Evolutionary conservation across 441 rosid genomes (phyloP).

Genomic region (Francoa sonchifolia): DNA sequence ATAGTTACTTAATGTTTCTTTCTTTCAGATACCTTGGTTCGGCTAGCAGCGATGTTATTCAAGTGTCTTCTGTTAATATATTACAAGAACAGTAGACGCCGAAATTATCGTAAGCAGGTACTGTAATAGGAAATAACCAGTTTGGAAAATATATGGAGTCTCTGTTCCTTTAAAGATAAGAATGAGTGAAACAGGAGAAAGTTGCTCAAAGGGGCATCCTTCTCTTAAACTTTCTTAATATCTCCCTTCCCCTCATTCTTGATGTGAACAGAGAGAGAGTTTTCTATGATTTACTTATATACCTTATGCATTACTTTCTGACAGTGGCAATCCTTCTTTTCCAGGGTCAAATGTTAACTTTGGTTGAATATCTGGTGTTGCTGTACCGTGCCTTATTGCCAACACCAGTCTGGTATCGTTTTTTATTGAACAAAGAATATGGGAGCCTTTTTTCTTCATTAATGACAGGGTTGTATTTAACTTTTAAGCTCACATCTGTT

Average conservation of each 20-base stretch:
- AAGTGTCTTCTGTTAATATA: constrained; percentile 45
- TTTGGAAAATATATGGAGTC: not conserved
- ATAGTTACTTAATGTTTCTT: constrained; percentile 12
- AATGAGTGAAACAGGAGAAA: not conserved
- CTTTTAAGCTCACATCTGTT: constrained; percentile 53
- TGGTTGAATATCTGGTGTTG: constrained; percentile 43
- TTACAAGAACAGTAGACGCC: constrained; percentile 49
- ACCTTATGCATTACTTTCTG: constrained; percentile 2
- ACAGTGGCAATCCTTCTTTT: constrained; percentile 9
- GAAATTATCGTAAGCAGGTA: constrained; percentile 49
- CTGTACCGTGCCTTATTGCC: constrained; percentile 52
- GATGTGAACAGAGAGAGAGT: not conserved
- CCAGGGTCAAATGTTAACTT: constrained; percentile 53
- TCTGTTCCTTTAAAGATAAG: not conserved
- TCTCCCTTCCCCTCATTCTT: constrained; percentile 3
- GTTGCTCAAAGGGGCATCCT: not conserved
- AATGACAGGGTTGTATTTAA: constrained; percentile 50
- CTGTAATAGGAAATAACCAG: not conserved
- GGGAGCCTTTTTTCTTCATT: constrained; percentile 62
- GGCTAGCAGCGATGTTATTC: constrained; percentile 45
- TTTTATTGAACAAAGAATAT: constrained; percentile 52
- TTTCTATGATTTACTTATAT: not conserved
- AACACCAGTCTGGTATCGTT: constrained; percentile 62
- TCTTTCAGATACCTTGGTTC: constrained; percentile 41
- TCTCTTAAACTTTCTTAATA: constrained; percentile 6